Evolutionary conservation across 768 basidiomycete genomes (phyloP), one percentile per base, ranked within the genome.

Genomic region (Tulasnella sp.): DNA sequence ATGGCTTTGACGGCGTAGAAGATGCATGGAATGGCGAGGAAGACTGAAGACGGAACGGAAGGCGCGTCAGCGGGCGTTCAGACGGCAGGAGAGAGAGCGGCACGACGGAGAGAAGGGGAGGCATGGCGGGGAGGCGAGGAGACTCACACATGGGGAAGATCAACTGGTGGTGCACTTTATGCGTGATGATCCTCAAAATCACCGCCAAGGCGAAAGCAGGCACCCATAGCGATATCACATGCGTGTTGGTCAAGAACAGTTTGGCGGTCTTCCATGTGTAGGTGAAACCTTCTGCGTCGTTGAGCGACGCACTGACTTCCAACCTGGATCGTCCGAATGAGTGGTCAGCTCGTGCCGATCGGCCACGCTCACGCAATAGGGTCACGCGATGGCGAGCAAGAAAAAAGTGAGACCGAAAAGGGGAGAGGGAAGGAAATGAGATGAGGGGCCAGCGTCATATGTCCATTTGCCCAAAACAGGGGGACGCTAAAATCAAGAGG

Each of bases 81-180:
- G 14, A 36, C 31, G 34, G 27, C n/a, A 19, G 42, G 34, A 58
- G 36, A 24, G 36, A 44, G 76, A 12, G 44, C 42, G 42, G 16
- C 42, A 42, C 42, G 42, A 77, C 27, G 34, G 71, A 6, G 52
- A 12, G 2, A 46, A 85, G 82, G 82, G 85, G 87, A 83, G n/a
- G n/a, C n/a, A n/a, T n/a, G n/a, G n/a, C n/a, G n/a, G n/a, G n/a
- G n/a, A n/a, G n/a, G n/a, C n/a, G n/a, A 86, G 9, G 42, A 42
- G 85, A 87, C 94, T 82, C 79, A 94, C 94, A 96, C 42, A 91
- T 85, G 2, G 98, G 97, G 84, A 99, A 97, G 83, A 99, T 89
- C 27, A 98, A 88, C 81, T 98, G 96, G 85, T 98, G 95, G 56
- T 92, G 90, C 85, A 87, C 94, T 80, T 88, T 89, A 76, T 91